Percentiles rank a stretch among this genome's conserved stretches.
These are phyloP conservation scores for Termitomyces sp. DNA, from an alignment of 768 basidiomycete species.

Conservation along the genomic window DNA sequence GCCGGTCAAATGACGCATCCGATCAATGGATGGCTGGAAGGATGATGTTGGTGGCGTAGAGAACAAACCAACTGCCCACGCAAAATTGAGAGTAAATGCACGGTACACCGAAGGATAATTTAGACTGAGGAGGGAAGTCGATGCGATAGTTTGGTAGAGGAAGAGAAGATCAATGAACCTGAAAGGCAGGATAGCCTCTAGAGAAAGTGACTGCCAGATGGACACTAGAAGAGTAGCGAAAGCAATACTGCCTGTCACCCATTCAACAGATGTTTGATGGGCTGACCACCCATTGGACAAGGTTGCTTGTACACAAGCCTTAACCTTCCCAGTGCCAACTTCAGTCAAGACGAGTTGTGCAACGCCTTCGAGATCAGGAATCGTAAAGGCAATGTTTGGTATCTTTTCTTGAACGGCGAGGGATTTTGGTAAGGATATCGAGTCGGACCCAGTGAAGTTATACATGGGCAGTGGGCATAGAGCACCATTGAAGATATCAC, in stretches of 20 bases:
- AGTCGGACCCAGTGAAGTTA: conserved; percentile 84
- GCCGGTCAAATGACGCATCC: conserved; percentile 81
- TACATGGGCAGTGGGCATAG: conserved; percentile 82
- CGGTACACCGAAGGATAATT: conserved; percentile 87
- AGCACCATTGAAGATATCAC: conserved; percentile 70
- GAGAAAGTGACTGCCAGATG: conserved; percentile 55
- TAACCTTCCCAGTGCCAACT: conserved; percentile 64
- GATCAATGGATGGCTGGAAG: conserved; percentile 76
- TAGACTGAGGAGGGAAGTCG: conserved; percentile 74
- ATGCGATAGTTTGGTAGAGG: conserved; percentile 83
- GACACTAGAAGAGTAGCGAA: conserved; percentile 65
- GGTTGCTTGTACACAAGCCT: conserved; percentile 90
- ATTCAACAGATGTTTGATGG: conserved; percentile 70
- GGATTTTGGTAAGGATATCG: conserved; percentile 59
- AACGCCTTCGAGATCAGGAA: conserved; percentile 91
- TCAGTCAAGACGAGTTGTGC: conserved; percentile 76
- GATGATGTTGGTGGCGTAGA: conserved; percentile 46
- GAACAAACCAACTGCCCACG: conserved; percentile 83
- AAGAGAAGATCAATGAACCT: conserved; percentile 80
- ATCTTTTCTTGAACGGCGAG: conserved; percentile 53
- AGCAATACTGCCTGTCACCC: conserved; percentile 67
- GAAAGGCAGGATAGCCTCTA: conserved; percentile 61
- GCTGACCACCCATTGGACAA: conserved; percentile 89
- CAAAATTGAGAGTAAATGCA: conserved; percentile 81
- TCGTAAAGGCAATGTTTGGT: conserved; percentile 78